A percentile compares a stretch with the other conserved stretches of the same genome.
Conservation (phyloP, 139 green algal genomes). For the Limnomonas spitsbergensis region DNA sequence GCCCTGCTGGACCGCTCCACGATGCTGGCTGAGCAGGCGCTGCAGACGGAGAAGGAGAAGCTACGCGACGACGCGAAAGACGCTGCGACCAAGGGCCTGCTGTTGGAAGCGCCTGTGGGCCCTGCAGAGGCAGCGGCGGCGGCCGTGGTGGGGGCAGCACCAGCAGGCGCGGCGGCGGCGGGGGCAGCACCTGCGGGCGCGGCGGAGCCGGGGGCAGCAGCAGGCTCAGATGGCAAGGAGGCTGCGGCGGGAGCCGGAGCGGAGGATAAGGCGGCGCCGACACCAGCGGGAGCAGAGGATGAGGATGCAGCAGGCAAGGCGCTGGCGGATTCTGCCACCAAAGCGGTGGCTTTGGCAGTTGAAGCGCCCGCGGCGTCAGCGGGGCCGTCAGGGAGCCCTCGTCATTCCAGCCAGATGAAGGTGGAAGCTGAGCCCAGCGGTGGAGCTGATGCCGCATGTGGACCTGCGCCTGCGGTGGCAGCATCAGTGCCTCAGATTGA, state of each 20-base stretch:
- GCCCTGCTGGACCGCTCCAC: slow-evolving; percentile 54
- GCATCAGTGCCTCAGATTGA: too few relatives aligned
- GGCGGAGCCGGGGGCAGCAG: neutral
- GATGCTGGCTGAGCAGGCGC: neutral
- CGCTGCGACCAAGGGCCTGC: neutral
- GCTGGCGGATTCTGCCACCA: neutral
- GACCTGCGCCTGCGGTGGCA: too few relatives aligned
- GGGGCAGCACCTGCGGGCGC: neutral
- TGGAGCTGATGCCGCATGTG: neutral
- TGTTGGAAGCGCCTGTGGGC: neutral
- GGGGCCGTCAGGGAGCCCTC: too few relatives aligned
- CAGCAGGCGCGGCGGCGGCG: neutral
- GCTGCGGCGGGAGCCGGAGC: neutral
- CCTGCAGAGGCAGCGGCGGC: neutral
- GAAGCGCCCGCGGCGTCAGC: too few relatives aligned
- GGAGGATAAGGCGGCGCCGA: slow-evolving; percentile 1
- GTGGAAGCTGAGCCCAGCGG: neutral
- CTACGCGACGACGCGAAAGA: neutral
- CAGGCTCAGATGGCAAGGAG: neutral
- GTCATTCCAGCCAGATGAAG: too few relatives aligned
- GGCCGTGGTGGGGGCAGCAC: neutral
- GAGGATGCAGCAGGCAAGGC: neutral
- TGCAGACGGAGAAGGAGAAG: neutral
- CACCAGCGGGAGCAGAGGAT: neutral
- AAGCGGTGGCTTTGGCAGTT: neutral